A percentile compares a stretch with the other conserved stretches of the same genome.
Evolutionary conservation across 805 yeast genomes (phyloP).

Genomic region (Sugiyamaella americana): DNA sequence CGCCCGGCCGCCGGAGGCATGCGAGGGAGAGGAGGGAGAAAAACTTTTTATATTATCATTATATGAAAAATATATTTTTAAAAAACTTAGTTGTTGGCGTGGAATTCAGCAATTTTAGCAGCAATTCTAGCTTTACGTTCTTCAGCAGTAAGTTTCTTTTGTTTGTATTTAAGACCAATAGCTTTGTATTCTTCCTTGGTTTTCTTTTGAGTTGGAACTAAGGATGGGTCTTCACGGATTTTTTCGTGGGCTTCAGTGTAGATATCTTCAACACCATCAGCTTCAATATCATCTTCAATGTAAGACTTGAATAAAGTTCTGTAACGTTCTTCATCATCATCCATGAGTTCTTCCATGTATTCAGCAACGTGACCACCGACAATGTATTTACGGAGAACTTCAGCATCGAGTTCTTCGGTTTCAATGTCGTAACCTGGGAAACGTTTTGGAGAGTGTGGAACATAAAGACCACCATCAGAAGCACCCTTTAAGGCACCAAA

Average conservation of each 20-base stretch:
- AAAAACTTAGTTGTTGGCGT: constrained; percentile 24
- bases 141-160: constrained; percentile 79
- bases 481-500: constrained; percentile 99
- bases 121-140: constrained; percentile 86
- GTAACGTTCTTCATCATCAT: constrained; percentile 99
- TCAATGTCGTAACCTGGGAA: constrained; percentile 99
- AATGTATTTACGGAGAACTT: constrained; percentile 96
- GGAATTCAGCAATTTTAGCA: constrained; percentile 84
- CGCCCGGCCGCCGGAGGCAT: too few relatives aligned
- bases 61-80: too few relatives aligned
- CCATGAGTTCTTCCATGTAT: constrained; percentile 99
- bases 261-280: constrained; percentile 93
- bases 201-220: constrained; percentile 87
- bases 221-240: constrained; percentile 93
- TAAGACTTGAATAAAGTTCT: constrained; percentile 91
- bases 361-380: constrained; percentile 99
- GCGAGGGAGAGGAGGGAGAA: too few relatives aligned
- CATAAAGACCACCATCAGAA: constrained; percentile 98
- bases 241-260: constrained; percentile 91
- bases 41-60: too few relatives aligned
- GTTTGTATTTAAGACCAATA: constrained; percentile 88
- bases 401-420: constrained; percentile 96
- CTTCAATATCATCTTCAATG: constrained; percentile 94
- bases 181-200: constrained; percentile 98
- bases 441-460: constrained; percentile 99